Evolutionary conservation across 2,329 filamentous ascomycete species (phyloP), one percentile per base, ranked within the genome.

Genomic region (Dactylellina leptospora): DNA sequence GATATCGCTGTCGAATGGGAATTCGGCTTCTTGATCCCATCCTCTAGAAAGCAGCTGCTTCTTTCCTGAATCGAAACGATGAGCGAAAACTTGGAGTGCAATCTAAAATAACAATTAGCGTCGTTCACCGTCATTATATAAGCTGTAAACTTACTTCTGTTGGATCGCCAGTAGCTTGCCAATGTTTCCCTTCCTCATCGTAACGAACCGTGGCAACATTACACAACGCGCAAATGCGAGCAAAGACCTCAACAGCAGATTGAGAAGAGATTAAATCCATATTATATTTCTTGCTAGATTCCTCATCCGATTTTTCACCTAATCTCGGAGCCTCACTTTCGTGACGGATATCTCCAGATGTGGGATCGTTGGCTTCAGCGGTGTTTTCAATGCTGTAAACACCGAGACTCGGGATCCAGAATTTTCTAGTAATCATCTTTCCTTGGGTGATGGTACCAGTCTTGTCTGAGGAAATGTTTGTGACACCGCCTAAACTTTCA

Each of bases 21-120:
- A 90, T 75, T 91, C 89, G 1, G 86, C 85, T 22, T 87, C 80
- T 74, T 88, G 82, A 18, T 80, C 81, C 86, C 86, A 88, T 22
- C 61, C 69, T 53, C 27, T 45, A 2, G 80, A 80, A 0, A 83
- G 83, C 74, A 85, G 83, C 6, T 81, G 80, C 13, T 83, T 80
- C 6, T 85, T 83, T 71, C 87, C 87, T 83, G 86, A 86, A 61
- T 85, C 81, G 77, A 91, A 91, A 10, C 89, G 85, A 42, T 84
- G 85, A 6, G 88, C 87, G 77, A 91, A 90, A 0, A 91, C 89
- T 75, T 91, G 88, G 47, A 91, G 89, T 1, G 89, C 88, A 45
- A 72, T 64, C 63, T 69, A 53, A 25, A 10, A 13, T 8, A 27
- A n/a, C n/a, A n/a, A n/a, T n/a, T n/a, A n/a, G n/a, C n/a, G n/a